Percentiles rank a stretch among this genome's conserved stretches.
Conservation (phyloP, 345 rosid genomes). For the Arabis alpina region DNA sequence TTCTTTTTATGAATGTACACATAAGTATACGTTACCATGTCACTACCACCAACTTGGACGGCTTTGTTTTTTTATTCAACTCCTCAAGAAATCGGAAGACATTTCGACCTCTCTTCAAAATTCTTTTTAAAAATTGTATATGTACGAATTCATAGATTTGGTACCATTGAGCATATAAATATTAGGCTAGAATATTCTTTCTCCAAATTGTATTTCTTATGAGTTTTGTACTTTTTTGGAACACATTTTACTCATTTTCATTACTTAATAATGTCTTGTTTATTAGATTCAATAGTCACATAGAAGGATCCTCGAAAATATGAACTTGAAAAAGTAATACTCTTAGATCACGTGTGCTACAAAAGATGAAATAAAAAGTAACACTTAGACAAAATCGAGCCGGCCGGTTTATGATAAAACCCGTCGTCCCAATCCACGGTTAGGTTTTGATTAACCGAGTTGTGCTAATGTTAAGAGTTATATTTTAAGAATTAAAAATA, state of each 20-base stretch:
- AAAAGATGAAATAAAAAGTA: too few relatives aligned
- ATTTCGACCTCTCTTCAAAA: not conserved
- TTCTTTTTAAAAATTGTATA: not conserved
- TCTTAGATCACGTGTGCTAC: too few relatives aligned
- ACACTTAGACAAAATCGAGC: not conserved
- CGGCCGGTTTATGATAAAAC: slow-evolving; percentile 2
- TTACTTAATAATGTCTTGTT: not conserved
- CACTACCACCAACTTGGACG: slow-evolving; percentile 43
- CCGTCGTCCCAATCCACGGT: not conserved
- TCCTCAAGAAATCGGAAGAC: slow-evolving; percentile 1
- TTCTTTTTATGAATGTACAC: not conserved
- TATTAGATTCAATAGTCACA: not conserved
- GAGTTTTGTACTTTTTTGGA: not conserved
- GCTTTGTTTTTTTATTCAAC: slow-evolving; percentile 41
- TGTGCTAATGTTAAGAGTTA: not conserved
- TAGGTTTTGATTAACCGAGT: not conserved
- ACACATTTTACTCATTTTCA: not conserved
- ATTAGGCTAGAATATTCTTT: slow-evolving; percentile 19
- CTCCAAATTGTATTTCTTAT: not conserved
- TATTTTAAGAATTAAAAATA: too few relatives aligned
- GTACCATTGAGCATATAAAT: slow-evolving; percentile 28
- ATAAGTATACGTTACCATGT: slow-evolving; percentile 36
- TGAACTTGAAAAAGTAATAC: not conserved
- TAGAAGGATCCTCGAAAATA: not conserved
- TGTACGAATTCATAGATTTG: slow-evolving; percentile 21